These are phyloP conservation scores for Rhodamnia argentea DNA, from an alignment of 345 rosid species.

Conservation along the genomic window DNA sequence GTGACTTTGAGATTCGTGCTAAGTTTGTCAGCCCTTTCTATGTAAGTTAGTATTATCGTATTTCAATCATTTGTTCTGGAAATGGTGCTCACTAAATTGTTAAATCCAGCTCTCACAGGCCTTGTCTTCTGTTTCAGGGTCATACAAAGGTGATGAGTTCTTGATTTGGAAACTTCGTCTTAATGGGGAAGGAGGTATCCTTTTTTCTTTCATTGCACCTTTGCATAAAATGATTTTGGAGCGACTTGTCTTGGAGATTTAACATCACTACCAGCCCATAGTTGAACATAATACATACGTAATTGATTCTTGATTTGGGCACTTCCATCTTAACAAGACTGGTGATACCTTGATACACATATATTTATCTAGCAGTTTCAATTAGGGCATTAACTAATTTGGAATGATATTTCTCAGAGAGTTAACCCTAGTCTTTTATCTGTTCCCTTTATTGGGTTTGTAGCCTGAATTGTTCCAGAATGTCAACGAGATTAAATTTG, in stretches of 20 bases:
- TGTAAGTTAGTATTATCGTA: neutral
- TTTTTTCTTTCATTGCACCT: neutral
- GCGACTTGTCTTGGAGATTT: neutral
- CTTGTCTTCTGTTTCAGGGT: neutral
- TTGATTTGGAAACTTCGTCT: neutral
- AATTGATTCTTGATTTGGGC: neutral
- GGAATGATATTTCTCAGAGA: neutral
- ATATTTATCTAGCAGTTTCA: neutral
- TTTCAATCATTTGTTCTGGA: neutral
- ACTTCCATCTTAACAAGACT: neutral
- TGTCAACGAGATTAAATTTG: neutral
- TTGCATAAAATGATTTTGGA: neutral
- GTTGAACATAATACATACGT: neutral
- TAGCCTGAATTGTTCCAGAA: neutral
- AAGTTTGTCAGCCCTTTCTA: neutral
- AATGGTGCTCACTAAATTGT: neutral
- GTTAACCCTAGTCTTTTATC: neutral
- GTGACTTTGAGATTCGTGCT: neutral
- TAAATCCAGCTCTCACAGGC: neutral
- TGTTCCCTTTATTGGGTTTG: neutral
- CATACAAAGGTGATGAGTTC: neutral
- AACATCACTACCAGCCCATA: neutral
- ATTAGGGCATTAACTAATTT: neutral
- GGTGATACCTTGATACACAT: neutral
- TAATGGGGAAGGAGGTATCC: neutral